phyloP scores from a whole-genome alignment of 768 basidiomycete genomes.

The Russula griseocarnosa region DNA sequence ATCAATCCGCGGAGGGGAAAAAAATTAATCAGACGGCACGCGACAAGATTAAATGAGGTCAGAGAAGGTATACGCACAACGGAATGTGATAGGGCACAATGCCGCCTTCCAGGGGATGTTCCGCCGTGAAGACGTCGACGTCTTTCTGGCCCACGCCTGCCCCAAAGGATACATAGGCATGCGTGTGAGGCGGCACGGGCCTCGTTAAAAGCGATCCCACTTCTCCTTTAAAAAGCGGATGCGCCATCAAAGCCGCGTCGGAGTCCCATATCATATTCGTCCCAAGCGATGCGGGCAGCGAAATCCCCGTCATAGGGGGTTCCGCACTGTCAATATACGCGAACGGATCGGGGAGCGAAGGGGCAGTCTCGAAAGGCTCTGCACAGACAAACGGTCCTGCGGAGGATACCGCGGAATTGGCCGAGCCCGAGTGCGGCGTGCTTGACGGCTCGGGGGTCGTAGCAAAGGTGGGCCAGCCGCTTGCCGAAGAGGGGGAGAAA shows the following conservation, averaged over 20 bases:
- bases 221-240: slow-evolving; percentile 36
- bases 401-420: slow-evolving; percentile 8
- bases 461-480: slow-evolving; percentile 25
- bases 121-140: slow-evolving; percentile 71
- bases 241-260: slow-evolving; percentile 15
- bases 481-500: not conserved
- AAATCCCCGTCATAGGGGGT: slow-evolving; percentile 3
- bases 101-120: slow-evolving; percentile 59
- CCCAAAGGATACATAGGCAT: slow-evolving; percentile 82
- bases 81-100: slow-evolving; percentile 77
- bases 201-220: slow-evolving; percentile 39
- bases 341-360: slow-evolving; percentile 31
- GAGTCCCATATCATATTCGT: slow-evolving; percentile 11
- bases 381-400: not conserved
- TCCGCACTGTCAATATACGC: slow-evolving; percentile 26
- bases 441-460: slow-evolving; percentile 17
- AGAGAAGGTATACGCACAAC: slow-evolving; percentile 11
- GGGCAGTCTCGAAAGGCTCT: slow-evolving; percentile 5
- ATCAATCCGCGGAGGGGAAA: slow-evolving; percentile 1
- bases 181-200: slow-evolving; percentile 54
- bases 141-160: slow-evolving; percentile 83
- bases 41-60: not conserved
- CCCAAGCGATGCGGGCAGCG: slow-evolving; percentile 2
- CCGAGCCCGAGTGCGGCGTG: slow-evolving; percentile 10
- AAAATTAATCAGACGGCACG: slow-evolving; percentile 10